Base-by-base conservation (phyloP, 208 protist species). In the Trypanosoma mega region DNA sequence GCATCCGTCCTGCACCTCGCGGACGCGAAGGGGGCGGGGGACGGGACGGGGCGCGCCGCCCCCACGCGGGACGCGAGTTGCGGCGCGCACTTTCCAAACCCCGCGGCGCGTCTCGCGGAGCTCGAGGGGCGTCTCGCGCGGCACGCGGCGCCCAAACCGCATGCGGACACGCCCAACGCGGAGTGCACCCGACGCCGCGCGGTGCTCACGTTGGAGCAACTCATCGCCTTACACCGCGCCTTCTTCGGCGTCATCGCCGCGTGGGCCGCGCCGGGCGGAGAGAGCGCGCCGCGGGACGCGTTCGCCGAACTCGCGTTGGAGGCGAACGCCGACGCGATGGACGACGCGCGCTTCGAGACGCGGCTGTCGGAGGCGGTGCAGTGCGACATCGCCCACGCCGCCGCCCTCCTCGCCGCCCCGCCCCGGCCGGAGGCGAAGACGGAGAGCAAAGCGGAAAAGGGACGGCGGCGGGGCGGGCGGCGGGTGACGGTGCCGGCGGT, bases 61-160 rank as follows among this genome's bases (percentile, higher is more conserved):
- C 50, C 16, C 4, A 63, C 46, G 11, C 68, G 72, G 30, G 61
- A 80, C 11, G 73, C 66, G 2, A 71, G 63, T 24, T 76, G 63
- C 52, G 66, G 52, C 34, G 68, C 65, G 12, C 63, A 61, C 8
- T 64, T 63, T 30, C 65, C 65, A 23, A 73, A 65, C 27, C 55
- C 75, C 12, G 55, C 85, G 37, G 68, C 86, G 57, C 74, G 82
- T 8, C 9, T 85, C 2, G 61, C 70, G 6, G 74, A 77, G 43
- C 46, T 96, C 20, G 78, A 88, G 48, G 69, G 74, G 20, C 64
- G 79, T 31, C 51, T 93, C 2, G 59, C 31, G 4, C 53, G 70
- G 11, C 47, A 80, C 5, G 60, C 62, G 37, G 47, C 68, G 43
- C 46, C 70, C n/a, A 72, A 66, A 30, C 55, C 44, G 30, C 60